Base-by-base conservation (phyloP, 768 basidiomycete genomes). In the Paxillus rubicundulus region DNA sequence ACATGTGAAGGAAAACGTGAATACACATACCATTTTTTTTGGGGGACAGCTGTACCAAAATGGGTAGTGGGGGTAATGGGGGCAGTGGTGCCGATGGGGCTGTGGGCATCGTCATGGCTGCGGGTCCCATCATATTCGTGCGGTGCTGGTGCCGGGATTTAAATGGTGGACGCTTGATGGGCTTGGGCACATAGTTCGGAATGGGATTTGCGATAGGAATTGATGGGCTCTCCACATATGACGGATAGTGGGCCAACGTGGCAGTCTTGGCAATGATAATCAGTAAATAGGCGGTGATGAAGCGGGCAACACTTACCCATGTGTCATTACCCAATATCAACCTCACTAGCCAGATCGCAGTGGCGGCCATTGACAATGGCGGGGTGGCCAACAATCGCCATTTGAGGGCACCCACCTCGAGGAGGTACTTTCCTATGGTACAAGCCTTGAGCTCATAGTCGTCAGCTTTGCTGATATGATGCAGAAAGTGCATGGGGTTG, bases 391-490 rank as follows among this genome's bases (percentile, higher is more conserved):
- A 73, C 55, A 98, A 73, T 17, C 81, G 74, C 76, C 86, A 83
- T 58, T 98, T 93, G 17, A 97, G 75, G 47, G 83, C 81, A 13
- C 83, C 81, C 43, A 97, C 89, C 73, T 97, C 95, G 48, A 95
- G 74, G 47, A 97, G 77, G 70, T 92, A 98, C 69, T 98, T 97
- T 33, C 85, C 92, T 17, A 97, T 78, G 4, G 93, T 94, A 50
- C 94, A 75, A 14, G 86, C 86, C 59, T 91, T 82, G 30, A 89
- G 79, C 60, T 95, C 89, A 69, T 92, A 96, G 51, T 86, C 84
- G 60, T 98, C 95, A 2, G 93, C 95, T 72, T 97, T 98, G 74
- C 89, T 92, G 50, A 91, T 85, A 33, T 93, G 79, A 37, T 93
- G 77, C 37, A 97, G 77, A 77, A 87, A 97, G 57, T 89, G 85